Evolutionary conservation across 2,329 filamentous ascomycete species (phyloP), one percentile per base, ranked within the genome.

Genomic region (Beauveria sp.): DNA sequence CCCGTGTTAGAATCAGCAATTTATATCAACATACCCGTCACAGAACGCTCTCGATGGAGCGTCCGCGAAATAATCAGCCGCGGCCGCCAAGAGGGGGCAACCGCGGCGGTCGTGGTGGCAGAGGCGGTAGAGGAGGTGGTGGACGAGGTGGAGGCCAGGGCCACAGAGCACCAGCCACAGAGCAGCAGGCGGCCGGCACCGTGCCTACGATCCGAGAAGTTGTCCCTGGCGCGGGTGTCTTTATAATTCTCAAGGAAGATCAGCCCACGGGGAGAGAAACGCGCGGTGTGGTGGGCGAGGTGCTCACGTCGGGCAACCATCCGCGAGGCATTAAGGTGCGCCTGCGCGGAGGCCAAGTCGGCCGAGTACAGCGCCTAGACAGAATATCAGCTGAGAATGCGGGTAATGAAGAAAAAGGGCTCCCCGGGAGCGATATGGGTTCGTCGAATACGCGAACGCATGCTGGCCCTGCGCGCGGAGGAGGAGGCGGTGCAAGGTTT

Each of bases 261-360:
- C 90, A 93, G 70, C 83, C 82, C 1, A 91, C 88, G 0, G 90
- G 89, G 7, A 81, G 82, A 51, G 86, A 90, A 67, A 89, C 91
- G 1, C 77, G 79, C 50, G 90, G 90, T 26, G 73, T 79, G 5
- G 84, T 93, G 1, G 79, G 81, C 58, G 83, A 91, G 51, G 72
- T 93, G 0, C 78, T 93, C 53, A 93, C 89, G 2, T 78, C 83
- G 1, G 88, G 88, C 28, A 84, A 93, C 66, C 90, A 93, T 68
- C 88, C 88, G 3, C 81, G 88, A 10, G 90, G 90, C 42, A 90
- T 93, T 75, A 93, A 93, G 72, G 89, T 93, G 26, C 83, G 89
- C 2, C 77, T 93, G 6, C 75, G 77, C 1, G 88, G 90, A 70
- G 89, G 89, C 1, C 80, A 87, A 28, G 83, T 93, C 3, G 90